These are phyloP conservation scores for Talaromyces sp. DNA, from an alignment of 2,329 filamentous ascomycete species.

Conservation along the genomic window DNA sequence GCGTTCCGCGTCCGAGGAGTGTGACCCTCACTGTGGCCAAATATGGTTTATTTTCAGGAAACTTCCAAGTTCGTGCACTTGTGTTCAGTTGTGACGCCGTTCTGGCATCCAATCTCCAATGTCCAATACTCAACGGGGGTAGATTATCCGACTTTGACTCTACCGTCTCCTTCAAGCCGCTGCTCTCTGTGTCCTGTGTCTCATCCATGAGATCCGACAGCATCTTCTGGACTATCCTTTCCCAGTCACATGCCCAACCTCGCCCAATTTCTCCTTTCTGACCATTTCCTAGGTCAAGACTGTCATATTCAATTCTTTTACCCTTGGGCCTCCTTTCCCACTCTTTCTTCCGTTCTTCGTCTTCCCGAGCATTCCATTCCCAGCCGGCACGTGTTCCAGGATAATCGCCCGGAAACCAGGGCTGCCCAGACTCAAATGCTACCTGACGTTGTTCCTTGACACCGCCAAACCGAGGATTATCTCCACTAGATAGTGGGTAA, in stretches of 20 bases:
- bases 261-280: conserved; percentile 77
- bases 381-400: conserved; percentile 75
- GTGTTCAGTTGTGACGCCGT: conserved; percentile 6
- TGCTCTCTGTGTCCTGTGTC: conserved; percentile 6
- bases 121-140: conserved; percentile 34
- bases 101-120: conserved; percentile 35
- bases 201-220: conserved; percentile 12
- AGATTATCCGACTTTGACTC: conserved; percentile 7
- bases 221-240: conserved; percentile 54
- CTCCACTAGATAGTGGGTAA: conserved; percentile 72
- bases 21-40: conserved; percentile 64
- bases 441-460: conserved; percentile 76
- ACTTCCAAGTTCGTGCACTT: conserved; percentile 1
- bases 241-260: conserved; percentile 82
- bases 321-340: conserved; percentile 80
- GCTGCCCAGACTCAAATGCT: conserved; percentile 69
- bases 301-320: conserved; percentile 72
- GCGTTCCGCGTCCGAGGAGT: conserved; percentile 67
- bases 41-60: conserved; percentile 23
- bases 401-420: conserved; percentile 85
- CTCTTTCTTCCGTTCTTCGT: conserved; percentile 54
- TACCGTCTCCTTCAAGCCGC: background rate
- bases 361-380: conserved; percentile 70
- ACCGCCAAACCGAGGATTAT: conserved; percentile 78
- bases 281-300: conserved; percentile 68